These are phyloP conservation scores for Danielia oregonensis DNA, from an alignment of 805 yeast genomes.

Conservation along the genomic window DNA sequence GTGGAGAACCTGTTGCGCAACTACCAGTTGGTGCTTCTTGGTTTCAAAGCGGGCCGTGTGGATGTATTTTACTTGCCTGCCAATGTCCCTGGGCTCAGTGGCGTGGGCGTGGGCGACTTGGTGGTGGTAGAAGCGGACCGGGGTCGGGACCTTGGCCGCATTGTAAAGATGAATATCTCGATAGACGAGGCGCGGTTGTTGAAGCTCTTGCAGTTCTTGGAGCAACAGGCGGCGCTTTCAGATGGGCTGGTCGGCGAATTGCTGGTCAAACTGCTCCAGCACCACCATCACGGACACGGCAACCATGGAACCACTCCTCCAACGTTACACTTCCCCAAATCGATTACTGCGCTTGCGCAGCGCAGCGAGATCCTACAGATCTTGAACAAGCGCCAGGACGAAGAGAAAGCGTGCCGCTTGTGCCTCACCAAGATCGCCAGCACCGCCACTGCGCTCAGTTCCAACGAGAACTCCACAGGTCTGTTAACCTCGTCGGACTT, in stretches of 20 bases:
- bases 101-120: conserved; percentile 53
- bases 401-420: conserved; percentile 57
- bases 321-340: conserved; percentile 60
- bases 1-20: conserved; percentile 20
- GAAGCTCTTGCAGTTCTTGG: conserved; percentile 63
- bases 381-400: conserved; percentile 58
- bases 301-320: conserved; percentile 35
- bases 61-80: conserved; percentile 69
- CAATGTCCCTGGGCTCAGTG: conserved; percentile 18
- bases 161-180: conserved; percentile 54
- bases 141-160: conserved; percentile 72
- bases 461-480: conserved; percentile 3
- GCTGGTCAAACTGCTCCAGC: conserved; percentile 20
- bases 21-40: conserved; percentile 36
- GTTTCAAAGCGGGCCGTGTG: conserved; percentile 74
- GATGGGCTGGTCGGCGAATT: conserved; percentile 23
- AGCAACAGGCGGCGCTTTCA: conserved; percentile 62
- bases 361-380: conserved; percentile 58
- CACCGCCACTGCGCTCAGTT: conserved; percentile 7
- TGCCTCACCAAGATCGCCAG: conserved; percentile 57
- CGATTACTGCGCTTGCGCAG: conserved; percentile 60
- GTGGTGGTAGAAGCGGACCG: conserved; percentile 85
- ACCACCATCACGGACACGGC: conserved; percentile 2
- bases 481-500: conserved; percentile 17
- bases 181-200: conserved; percentile 65